A percentile compares a stretch with the other conserved stretches of the same genome.
Conservation (phyloP, 306 rosid species). For the Acacia crassicarpa region DNA sequence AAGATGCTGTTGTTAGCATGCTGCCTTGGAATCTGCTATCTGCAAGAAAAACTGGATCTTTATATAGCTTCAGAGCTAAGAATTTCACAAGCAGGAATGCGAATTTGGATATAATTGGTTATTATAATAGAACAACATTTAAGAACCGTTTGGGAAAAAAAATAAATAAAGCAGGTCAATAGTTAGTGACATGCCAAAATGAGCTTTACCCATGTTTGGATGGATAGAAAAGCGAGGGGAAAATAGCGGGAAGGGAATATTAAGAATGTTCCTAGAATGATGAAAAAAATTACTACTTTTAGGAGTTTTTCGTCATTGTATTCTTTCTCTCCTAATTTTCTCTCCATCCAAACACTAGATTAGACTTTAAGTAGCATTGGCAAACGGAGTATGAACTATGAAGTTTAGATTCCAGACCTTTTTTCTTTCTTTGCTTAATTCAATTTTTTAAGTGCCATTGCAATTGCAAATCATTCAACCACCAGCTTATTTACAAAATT, state of each 20-base stretch:
- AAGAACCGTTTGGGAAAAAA: neutral
- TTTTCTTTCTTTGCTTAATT: too few species aligned
- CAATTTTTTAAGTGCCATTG: too few species aligned
- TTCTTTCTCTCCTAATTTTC: too few species aligned
- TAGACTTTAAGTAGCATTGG: neutral
- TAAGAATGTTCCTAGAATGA: too few species aligned
- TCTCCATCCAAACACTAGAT: too few species aligned
- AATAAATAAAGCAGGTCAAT: constrained; percentile 1
- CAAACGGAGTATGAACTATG: neutral
- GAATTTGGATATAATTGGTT: neutral
- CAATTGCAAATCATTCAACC: too few species aligned
- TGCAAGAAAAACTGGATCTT: constrained; percentile 36
- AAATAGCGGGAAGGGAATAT: too few species aligned
- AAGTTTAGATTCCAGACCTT: constrained; percentile 5
- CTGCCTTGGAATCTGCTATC: constrained; percentile 56
- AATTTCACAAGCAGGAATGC: neutral
- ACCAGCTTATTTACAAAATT: too few species aligned
- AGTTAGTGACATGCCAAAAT: neutral
- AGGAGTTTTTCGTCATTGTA: too few species aligned
- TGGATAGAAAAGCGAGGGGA: too few species aligned
- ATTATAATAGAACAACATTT: neutral
- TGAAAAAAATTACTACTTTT: too few species aligned
- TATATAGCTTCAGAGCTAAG: neutral
- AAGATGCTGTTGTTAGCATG: constrained; percentile 50
- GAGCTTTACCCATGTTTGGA: too few species aligned